Conservation (phyloP, 306 rosid genomes). For the Gynostemma pentaphyllum region DNA sequence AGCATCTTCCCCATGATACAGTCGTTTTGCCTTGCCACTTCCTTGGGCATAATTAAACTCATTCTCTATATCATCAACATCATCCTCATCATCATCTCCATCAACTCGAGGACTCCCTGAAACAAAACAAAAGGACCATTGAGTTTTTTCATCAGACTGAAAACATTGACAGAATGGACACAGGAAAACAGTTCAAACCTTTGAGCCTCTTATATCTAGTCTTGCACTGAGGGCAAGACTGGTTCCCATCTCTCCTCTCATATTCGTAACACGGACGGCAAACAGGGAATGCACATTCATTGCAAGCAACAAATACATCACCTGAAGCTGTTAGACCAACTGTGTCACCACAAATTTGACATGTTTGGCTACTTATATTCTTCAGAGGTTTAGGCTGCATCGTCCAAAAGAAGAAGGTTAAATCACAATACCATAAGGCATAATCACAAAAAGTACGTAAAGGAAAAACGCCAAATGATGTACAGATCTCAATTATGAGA, state of each 20-base stretch:
- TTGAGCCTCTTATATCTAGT: conserved; percentile 86
- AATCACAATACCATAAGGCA: conserved; percentile 12
- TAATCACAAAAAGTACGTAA: neutral
- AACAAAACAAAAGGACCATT: conserved; percentile 8
- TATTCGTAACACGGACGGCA: conserved; percentile 94
- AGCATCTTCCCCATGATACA: conserved; percentile 71
- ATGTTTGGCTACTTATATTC: conserved; percentile 66
- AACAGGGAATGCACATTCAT: conserved; percentile 94
- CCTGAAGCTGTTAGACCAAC: conserved; percentile 65
- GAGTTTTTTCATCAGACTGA: neutral
- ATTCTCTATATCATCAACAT: conserved; percentile 77
- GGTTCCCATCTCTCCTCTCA: conserved; percentile 87
- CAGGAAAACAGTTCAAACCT: conserved; percentile 28
- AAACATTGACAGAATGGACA: neutral
- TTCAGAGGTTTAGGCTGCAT: conserved; percentile 75
- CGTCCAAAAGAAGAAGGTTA: conserved; percentile 1
- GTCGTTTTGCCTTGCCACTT: conserved; percentile 44
- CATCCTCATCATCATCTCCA: conserved; percentile 94
- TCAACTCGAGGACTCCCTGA: conserved; percentile 93
- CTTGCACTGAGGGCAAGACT: conserved; percentile 95
- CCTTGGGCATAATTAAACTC: conserved; percentile 59
- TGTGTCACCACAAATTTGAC: conserved; percentile 86
- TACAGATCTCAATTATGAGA: conserved; percentile 2
- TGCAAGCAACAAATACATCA: conserved; percentile 94
- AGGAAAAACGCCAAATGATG: neutral